phyloP scores from a whole-genome alignment of 116 monocot species.

The Posidonia oceanica region DNA sequence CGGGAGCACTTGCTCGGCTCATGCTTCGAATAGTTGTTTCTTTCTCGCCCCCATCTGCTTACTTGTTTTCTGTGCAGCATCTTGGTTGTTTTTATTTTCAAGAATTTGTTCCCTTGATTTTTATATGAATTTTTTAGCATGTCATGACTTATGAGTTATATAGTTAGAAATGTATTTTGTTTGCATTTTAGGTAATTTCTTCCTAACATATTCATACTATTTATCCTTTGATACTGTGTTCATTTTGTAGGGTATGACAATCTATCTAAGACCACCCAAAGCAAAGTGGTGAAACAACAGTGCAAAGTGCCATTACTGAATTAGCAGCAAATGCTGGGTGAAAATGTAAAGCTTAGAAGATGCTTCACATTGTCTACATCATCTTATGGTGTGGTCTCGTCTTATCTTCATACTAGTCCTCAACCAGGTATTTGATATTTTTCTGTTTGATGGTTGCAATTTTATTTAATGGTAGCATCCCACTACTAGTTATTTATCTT shows the following conservation, averaged over 20 bases:
- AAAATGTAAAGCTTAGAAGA: slow-evolving; percentile 87
- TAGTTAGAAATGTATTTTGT: no score
- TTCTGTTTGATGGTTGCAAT: neutral
- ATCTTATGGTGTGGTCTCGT: slow-evolving; percentile 67
- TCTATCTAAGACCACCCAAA: slow-evolving; percentile 77
- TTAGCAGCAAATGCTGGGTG: slow-evolving; percentile 95
- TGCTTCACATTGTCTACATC: slow-evolving; percentile 56
- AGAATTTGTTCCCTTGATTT: no score
- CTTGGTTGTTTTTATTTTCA: no score
- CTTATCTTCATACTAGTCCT: slow-evolving; percentile 81
- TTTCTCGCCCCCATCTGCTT: no score
- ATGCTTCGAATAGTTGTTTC: no score
- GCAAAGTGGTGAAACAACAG: slow-evolving; percentile 70
- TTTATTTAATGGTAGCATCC: neutral
- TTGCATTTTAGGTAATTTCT: no score
- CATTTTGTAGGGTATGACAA: slow-evolving; percentile 44
- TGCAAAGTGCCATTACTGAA: slow-evolving; percentile 82
- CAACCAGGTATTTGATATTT: slow-evolving; percentile 47
- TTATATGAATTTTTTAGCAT: no score
- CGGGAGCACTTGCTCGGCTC: no score
- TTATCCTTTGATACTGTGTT: neutral
- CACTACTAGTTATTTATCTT: no score
- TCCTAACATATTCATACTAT: no score
- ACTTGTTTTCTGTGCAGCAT: no score
- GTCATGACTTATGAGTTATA: no score